A percentile compares a stretch with the other conserved stretches of the same genome.
Evolutionary conservation across 2,329 filamentous ascomycete species (phyloP).

Genomic region (Fusarium guadeloupense): DNA sequence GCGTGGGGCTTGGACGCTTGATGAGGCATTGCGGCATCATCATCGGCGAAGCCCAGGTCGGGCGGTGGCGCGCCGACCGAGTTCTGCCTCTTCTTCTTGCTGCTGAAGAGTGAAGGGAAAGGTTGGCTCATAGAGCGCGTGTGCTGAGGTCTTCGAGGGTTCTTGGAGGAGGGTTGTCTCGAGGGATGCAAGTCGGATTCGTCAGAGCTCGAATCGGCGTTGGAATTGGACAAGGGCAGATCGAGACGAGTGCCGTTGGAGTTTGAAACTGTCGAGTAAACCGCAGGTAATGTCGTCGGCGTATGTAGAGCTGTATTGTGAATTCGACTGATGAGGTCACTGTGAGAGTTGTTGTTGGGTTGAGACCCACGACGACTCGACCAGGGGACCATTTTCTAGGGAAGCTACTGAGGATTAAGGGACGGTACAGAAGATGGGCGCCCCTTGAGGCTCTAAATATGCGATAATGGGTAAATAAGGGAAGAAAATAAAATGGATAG

Average conservation of each 20-base stretch:
- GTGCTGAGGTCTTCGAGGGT: constrained; percentile 40
- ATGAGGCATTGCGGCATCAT: constrained; percentile 44
- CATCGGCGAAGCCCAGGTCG: constrained; percentile 45
- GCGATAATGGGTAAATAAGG: background rate
- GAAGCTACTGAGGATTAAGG: constrained; percentile 28
- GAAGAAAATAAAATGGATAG: constrained; percentile 14
- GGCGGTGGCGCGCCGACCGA: constrained; percentile 48
- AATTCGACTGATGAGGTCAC: constrained; percentile 50
- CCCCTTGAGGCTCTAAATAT: background rate
- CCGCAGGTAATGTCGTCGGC: constrained; percentile 42
- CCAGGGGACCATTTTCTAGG: constrained; percentile 48
- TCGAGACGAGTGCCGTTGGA: constrained; percentile 38
- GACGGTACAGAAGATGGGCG: background rate
- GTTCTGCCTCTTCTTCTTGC: constrained; percentile 64
- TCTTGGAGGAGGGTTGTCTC: constrained; percentile 33
- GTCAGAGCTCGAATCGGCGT: constrained; percentile 55
- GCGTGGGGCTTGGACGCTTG: constrained; percentile 43
- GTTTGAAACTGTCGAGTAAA: constrained; percentile 24
- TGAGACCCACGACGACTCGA: constrained; percentile 44
- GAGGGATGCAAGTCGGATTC: constrained; percentile 53
- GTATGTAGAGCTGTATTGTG: constrained; percentile 50
- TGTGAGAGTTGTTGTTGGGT: constrained; percentile 39
- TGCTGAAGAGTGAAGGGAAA: constrained; percentile 75
- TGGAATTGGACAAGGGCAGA: constrained; percentile 43
- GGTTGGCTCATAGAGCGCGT: constrained; percentile 79